A percentile compares a stretch with the other conserved stretches of the same genome.
Evolutionary conservation across 2,329 filamentous ascomycete genomes (phyloP).

Genomic region (Phaeosphaeriaceae sp.): DNA sequence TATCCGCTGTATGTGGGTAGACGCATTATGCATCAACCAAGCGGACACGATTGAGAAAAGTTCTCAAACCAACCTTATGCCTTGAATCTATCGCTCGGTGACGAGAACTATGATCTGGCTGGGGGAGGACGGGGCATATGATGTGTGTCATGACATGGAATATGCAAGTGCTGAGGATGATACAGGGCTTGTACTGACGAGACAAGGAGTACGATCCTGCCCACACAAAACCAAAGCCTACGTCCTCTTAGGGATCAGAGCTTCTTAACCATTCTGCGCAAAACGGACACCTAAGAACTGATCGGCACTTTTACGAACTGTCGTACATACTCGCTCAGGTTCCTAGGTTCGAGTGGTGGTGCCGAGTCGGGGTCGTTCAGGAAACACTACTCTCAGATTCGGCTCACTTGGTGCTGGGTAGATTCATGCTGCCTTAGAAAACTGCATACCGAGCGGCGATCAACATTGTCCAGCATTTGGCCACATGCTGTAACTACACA

Average conservation of each 20-base stretch:
- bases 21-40: constrained; percentile 4
- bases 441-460: not conserved
- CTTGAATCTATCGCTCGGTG: not conserved
- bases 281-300: not conserved
- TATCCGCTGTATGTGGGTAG: not conserved
- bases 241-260: not conserved
- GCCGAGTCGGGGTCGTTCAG: constrained; percentile 2
- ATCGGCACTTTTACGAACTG: not conserved
- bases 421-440: not conserved
- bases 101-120: constrained; percentile 1
- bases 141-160: not conserved
- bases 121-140: not conserved
- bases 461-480: not conserved
- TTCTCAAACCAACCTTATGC: not conserved
- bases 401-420: not conserved
- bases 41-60: not conserved
- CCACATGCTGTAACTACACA: not conserved
- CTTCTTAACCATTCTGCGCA: not conserved
- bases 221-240: not conserved
- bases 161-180: not conserved
- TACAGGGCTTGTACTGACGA: not conserved
- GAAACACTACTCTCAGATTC: constrained; percentile 1
- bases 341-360: constrained; percentile 1
- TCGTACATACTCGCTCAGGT: not conserved
- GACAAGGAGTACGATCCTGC: not conserved